Percentiles rank a stretch among this genome's conserved stretches.
phyloP scores from a whole-genome alignment of 257 asterid genomes.

The Capsicum chinense region DNA sequence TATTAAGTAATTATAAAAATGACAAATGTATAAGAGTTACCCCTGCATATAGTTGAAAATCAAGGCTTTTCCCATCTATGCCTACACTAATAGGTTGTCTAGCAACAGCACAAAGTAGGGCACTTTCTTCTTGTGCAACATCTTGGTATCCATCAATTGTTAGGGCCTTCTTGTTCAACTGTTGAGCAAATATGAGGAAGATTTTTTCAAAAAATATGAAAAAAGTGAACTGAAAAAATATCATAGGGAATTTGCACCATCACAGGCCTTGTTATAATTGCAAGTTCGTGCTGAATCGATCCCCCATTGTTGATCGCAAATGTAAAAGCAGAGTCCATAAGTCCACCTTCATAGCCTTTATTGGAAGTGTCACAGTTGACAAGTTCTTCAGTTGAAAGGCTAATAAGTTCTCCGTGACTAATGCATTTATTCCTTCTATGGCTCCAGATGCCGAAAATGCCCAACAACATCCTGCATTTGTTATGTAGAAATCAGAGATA shows the following conservation, averaged over 20 bases:
- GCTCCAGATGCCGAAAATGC: constrained; percentile 46
- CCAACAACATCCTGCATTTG: constrained; percentile 45
- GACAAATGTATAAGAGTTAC: constrained; percentile 28
- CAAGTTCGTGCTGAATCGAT: constrained; percentile 40
- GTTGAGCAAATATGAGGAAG: neutral
- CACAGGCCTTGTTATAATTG: constrained; percentile 39
- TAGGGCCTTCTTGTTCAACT: constrained; percentile 40
- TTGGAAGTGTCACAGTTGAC: constrained; percentile 36
- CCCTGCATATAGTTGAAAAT: constrained; percentile 46
- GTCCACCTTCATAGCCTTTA: constrained; percentile 47
- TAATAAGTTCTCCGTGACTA: constrained; percentile 42
- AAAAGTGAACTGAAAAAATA: neutral
- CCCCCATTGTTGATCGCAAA: constrained; percentile 45
- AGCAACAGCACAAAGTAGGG: constrained; percentile 43
- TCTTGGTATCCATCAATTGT: constrained; percentile 43
- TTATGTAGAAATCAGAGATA: neutral
- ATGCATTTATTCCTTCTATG: constrained; percentile 41
- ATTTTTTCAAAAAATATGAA: constrained; percentile 29
- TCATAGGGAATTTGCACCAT: neutral
- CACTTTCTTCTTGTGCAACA: constrained; percentile 37
- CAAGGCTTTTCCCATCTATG: constrained; percentile 39
- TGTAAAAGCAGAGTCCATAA: constrained; percentile 42
- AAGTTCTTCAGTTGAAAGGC: constrained; percentile 41
- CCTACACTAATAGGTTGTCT: constrained; percentile 46
- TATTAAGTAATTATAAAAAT: neutral